phyloP scores from a whole-genome alignment of 1,284 basidiomycete genomes.

The Cryptococcus sp. region DNA sequence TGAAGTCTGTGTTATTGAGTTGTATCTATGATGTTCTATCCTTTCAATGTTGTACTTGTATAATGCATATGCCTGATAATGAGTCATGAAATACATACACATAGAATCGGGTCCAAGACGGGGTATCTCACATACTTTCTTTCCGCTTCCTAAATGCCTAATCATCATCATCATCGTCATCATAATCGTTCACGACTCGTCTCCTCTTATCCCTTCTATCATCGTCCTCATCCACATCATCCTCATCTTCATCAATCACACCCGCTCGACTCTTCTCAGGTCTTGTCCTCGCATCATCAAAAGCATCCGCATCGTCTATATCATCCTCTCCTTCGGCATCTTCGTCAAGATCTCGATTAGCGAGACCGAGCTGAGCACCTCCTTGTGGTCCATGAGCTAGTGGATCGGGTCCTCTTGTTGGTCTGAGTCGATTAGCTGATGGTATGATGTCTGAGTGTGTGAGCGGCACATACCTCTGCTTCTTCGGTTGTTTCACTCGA shows the following conservation, averaged over 20 bases:
- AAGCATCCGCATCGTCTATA: conserved; percentile 32
- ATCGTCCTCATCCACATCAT: conserved; percentile 54
- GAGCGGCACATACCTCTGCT: conserved; percentile 21
- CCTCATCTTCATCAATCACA: conserved; percentile 57
- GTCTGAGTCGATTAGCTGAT: conserved; percentile 7
- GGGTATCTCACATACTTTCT: too few species aligned
- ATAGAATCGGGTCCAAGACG: neutral
- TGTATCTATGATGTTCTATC: too few species aligned
- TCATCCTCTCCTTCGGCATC: conserved; percentile 67
- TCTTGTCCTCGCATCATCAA: conserved; percentile 50
- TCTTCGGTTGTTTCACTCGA: conserved; percentile 26
- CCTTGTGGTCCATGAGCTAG: conserved; percentile 24
- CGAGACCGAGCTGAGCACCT: conserved; percentile 14
- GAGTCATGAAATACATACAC: neutral
- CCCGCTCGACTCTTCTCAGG: conserved; percentile 4
- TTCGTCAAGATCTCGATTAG: conserved; percentile 28
- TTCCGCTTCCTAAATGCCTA: neutral
- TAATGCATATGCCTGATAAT: neutral
- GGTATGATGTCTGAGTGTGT: neutral
- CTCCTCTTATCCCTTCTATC: conserved; percentile 17
- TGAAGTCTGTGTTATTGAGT: too few species aligned
- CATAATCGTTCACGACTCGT: conserved; percentile 23
- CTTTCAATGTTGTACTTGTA: too few species aligned
- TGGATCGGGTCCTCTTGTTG: conserved; percentile 18
- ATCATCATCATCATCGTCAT: conserved; percentile 19